These are phyloP conservation scores for Chalciporus sp. DNA, from an alignment of 1,284 basidiomycete species.

Conservation along the genomic window DNA sequence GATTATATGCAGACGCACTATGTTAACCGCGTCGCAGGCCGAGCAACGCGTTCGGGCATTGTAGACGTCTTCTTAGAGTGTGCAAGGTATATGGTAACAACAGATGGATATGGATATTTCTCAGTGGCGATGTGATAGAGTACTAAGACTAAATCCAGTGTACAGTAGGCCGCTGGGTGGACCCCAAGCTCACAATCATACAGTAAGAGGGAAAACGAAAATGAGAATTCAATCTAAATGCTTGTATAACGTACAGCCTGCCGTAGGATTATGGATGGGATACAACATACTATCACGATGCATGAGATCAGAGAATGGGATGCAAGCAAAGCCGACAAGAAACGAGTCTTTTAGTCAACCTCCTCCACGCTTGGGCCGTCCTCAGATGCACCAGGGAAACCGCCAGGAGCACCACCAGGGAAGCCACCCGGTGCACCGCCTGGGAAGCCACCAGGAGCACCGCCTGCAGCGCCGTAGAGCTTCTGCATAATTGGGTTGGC, in stretches of 20 bases:
- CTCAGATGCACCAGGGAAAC: conserved; percentile 58
- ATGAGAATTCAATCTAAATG: conserved; percentile 34
- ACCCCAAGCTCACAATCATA: too few relatives aligned
- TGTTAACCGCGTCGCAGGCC: conserved; percentile 25
- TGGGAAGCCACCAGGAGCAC: conserved; percentile 48
- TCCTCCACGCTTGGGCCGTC: conserved; percentile 90
- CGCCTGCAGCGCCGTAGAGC: conserved; percentile 81
- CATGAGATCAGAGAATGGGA: conserved; percentile 25
- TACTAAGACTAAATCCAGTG: background rate
- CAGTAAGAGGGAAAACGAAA: background rate
- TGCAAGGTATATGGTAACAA: background rate
- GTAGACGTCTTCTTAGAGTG: background rate
- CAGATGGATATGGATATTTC: background rate
- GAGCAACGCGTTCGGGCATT: conserved; percentile 29
- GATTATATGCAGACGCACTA: conserved; percentile 23
- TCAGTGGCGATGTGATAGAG: too few relatives aligned
- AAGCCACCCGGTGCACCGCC: conserved; percentile 53
- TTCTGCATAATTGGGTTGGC: conserved; percentile 96
- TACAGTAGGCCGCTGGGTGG: too few relatives aligned
- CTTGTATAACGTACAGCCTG: conserved; percentile 36
- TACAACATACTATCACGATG: conserved; percentile 36
- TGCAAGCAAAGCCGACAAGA: conserved; percentile 15
- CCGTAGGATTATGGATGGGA: conserved; percentile 32
- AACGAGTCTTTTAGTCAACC: conserved; percentile 60
- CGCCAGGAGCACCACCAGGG: conserved; percentile 56